Base-by-base conservation (phyloP, 257 asterid genomes). In the Verbascum thapsus region DNA sequence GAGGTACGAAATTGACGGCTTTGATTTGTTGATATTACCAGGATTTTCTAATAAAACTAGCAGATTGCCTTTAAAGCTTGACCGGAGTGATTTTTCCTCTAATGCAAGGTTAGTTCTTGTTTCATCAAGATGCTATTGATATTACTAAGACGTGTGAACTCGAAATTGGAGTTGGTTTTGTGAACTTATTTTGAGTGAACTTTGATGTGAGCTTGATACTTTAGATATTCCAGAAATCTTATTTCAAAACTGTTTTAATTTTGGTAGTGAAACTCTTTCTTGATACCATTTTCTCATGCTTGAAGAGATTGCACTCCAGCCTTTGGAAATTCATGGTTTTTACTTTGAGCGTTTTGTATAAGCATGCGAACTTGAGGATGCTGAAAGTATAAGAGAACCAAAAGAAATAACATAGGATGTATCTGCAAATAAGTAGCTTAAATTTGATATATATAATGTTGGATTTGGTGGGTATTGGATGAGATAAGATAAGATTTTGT, bases 11-110 rank as follows among this genome's bases (percentile, higher is more conserved):
- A 10, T 43, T 63, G 60, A 59, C 53, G 43, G 38, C 20, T 55
- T 55, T 39, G 52, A 64, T 37, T 49, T 71, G 38, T n/a, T 61
- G 26, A 38, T n/a, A n/a, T 69, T 64, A 56, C 44, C 85, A 92
- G 98, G 95, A 17, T 74, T 85, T 70, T 86, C 95, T 9, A 65
- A 79, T 64, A 80, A 72, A 61, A 68, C 71, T 13, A 58, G 69
- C 70, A 71, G 61, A 51, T 66, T 49, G 54, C 81, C 69, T 7
- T 54, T 79, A 56, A 85, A 87, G 80, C 78, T 74, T 41, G 86
- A 77, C 50, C 82, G 41, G 53, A 64, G 54, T 60, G 85, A 76
- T 65, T 3, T 59, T 53, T 38, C 30, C 7, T 73, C 79, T 61
- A 56, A 30, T 73, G 77, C 74, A 60, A 80, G 96, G 98, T 92